phyloP scores from a whole-genome alignment of 345 rosid genomes.

The Brassica incana region DNA sequence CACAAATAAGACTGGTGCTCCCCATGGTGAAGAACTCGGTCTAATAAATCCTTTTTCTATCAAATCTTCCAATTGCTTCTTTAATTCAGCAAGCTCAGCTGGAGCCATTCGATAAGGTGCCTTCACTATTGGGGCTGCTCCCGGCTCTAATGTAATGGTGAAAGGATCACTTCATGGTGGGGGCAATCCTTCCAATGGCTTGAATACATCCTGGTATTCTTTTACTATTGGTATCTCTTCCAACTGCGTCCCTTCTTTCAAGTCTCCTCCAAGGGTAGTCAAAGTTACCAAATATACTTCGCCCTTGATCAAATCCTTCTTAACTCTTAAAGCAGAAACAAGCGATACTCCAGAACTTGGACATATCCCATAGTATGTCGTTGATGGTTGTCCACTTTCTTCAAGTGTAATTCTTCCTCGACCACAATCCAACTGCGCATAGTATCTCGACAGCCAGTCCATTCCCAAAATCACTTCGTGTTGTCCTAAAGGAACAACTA shows the following conservation, averaged over 20 bases:
- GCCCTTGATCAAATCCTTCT: background rate
- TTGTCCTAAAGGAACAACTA: background rate
- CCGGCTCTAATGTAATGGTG: background rate
- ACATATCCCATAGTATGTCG: too few relatives aligned
- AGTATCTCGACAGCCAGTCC: too few relatives aligned
- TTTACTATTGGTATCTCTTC: too few relatives aligned
- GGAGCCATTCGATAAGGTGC: background rate
- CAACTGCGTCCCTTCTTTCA: background rate
- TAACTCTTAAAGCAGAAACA: too few relatives aligned
- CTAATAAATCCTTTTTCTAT: background rate
- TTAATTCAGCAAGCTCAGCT: background rate
- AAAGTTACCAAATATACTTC: background rate
- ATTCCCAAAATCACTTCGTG: background rate
- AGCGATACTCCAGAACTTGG: too few relatives aligned
- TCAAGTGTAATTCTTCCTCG: background rate
- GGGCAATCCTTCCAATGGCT: background rate
- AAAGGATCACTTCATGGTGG: background rate
- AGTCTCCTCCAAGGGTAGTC: background rate
- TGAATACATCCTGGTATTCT: too few relatives aligned
- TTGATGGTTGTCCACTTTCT: background rate
- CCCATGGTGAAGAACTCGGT: background rate
- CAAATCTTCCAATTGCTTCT: background rate
- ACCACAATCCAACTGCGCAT: too few relatives aligned
- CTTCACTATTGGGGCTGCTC: background rate
- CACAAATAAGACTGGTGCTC: background rate